Percentiles rank a stretch among this genome's conserved stretches.
Conservation (phyloP, 345 rosid genomes). For the Gossypium sturtianum region DNA sequence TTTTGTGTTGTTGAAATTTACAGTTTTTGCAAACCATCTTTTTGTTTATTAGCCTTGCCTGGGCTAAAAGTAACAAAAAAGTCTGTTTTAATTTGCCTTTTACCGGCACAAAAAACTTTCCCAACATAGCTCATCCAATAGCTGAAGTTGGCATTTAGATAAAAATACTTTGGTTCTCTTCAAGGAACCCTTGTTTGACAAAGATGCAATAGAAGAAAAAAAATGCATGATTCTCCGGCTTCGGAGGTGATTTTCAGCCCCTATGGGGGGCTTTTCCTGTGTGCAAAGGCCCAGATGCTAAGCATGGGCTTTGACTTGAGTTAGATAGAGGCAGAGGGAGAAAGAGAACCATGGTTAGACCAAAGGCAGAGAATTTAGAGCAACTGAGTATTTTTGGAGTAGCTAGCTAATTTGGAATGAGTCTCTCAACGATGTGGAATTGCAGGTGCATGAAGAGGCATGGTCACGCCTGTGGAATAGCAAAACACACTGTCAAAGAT, state of each 20-base stretch:
- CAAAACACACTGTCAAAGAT: slow-evolving; percentile 94
- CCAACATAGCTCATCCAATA: slow-evolving; percentile 41
- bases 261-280: slow-evolving; percentile 46
- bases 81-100: slow-evolving; percentile 21
- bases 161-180: slow-evolving; percentile 35
- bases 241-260: slow-evolving; percentile 39
- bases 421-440: slow-evolving; percentile 59
- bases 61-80: slow-evolving; percentile 38
- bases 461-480: slow-evolving; percentile 96
- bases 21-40: slow-evolving; percentile 50
- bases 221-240: slow-evolving; percentile 33
- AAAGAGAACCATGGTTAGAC: slow-evolving; percentile 86
- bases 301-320: slow-evolving; percentile 31
- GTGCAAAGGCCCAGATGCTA: slow-evolving; percentile 43
- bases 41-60: slow-evolving; percentile 58
- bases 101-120: slow-evolving; percentile 8
- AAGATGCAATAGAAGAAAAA: slow-evolving; percentile 30
- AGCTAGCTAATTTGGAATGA: slow-evolving; percentile 21
- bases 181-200: slow-evolving; percentile 36
- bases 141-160: slow-evolving; percentile 30
- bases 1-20: slow-evolving; percentile 33
- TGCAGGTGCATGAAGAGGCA: slow-evolving; percentile 57
- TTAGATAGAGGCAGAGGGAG: slow-evolving; percentile 29
- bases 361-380: slow-evolving; percentile 50
- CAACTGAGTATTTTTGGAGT: slow-evolving; percentile 16